phyloP scores from a whole-genome alignment of 2,329 filamentous ascomycete species.

The Bipolaris cookei region DNA sequence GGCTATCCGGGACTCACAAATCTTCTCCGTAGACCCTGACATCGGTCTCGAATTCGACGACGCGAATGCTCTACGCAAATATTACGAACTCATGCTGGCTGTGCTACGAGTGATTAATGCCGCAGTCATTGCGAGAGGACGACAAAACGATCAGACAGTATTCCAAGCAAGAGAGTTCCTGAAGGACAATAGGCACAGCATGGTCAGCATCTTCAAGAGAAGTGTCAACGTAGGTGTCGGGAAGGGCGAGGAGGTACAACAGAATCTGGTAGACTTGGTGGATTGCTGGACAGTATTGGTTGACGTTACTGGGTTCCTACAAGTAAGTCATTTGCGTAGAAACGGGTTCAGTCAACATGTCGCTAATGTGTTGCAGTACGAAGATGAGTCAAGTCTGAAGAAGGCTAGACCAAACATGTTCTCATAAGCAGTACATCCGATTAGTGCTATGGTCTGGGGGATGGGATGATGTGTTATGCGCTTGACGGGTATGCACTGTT shows the following conservation, averaged over 20 bases:
- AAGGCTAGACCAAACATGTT: slow-evolving; percentile 33
- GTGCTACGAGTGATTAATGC: slow-evolving; percentile 82
- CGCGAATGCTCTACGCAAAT: slow-evolving; percentile 73
- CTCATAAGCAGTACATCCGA: slow-evolving; percentile 8
- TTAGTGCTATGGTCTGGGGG: not conserved
- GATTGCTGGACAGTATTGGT: slow-evolving; percentile 86
- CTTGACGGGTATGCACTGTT: not conserved
- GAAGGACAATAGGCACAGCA: slow-evolving; percentile 78
- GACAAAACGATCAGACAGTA: slow-evolving; percentile 75
- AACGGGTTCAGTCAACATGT: not conserved
- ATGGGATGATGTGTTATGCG: not conserved
- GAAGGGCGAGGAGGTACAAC: slow-evolving; percentile 62
- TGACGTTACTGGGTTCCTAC: slow-evolving; percentile 79
- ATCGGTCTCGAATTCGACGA: slow-evolving; percentile 80
- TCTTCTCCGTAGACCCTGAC: slow-evolving; percentile 91
- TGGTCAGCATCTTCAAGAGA: slow-evolving; percentile 89
- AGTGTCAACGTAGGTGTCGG: slow-evolving; percentile 73
- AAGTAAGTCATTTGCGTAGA: slow-evolving; percentile 62
- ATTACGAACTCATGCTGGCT: slow-evolving; percentile 82
- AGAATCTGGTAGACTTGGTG: slow-evolving; percentile 76
- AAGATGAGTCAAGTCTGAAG: slow-evolving; percentile 37
- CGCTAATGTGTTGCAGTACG: slow-evolving; percentile 33
- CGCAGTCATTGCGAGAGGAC: slow-evolving; percentile 79
- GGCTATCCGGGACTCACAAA: slow-evolving; percentile 77
- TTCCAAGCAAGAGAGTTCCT: slow-evolving; percentile 81